A percentile compares a stretch with the other conserved stretches of the same genome.
Conservation (phyloP, 225 moss, liverwort and hornwort genomes). For the Marchantia paleacea region DNA sequence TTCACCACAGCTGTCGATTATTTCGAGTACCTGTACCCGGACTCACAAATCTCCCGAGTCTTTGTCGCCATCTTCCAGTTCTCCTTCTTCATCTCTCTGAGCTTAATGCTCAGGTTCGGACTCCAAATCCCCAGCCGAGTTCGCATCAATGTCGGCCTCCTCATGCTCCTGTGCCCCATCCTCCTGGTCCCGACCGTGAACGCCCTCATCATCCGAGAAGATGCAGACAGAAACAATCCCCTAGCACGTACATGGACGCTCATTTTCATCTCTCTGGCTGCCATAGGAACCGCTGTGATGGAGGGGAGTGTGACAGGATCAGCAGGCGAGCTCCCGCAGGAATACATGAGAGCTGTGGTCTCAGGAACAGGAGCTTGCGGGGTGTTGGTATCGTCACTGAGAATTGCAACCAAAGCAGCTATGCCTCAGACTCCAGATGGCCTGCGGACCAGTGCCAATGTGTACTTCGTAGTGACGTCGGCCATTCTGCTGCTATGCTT, state of each 20-base stretch:
- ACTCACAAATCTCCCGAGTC: not conserved
- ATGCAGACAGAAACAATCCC: not conserved
- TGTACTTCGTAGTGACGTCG: constrained; percentile 58
- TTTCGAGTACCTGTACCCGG: not conserved
- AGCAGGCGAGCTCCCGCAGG: not conserved
- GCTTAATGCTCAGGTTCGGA: not conserved
- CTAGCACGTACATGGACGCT: not conserved
- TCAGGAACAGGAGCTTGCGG: constrained; percentile 29
- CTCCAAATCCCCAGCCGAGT: not conserved
- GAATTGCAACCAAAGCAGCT: constrained; percentile 56
- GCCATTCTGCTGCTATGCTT: constrained; percentile 45
- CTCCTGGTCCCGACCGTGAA: not conserved
- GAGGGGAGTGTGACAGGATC: not conserved
- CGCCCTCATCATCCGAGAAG: not conserved
- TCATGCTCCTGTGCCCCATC: not conserved
- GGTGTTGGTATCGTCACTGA: constrained; percentile 55
- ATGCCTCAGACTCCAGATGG: constrained; percentile 48
- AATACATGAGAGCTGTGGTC: not conserved
- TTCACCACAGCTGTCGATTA: not conserved
- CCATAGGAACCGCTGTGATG: not conserved
- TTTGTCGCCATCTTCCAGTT: too few species aligned
- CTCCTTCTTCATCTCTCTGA: not conserved
- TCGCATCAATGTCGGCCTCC: not conserved
- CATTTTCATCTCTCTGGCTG: not conserved
- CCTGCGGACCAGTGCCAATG: constrained; percentile 52